Percentiles rank a stretch among this genome's conserved stretches.
Conservation (phyloP, 345 rosid genomes). For the Bretschneidera sinensis region DNA sequence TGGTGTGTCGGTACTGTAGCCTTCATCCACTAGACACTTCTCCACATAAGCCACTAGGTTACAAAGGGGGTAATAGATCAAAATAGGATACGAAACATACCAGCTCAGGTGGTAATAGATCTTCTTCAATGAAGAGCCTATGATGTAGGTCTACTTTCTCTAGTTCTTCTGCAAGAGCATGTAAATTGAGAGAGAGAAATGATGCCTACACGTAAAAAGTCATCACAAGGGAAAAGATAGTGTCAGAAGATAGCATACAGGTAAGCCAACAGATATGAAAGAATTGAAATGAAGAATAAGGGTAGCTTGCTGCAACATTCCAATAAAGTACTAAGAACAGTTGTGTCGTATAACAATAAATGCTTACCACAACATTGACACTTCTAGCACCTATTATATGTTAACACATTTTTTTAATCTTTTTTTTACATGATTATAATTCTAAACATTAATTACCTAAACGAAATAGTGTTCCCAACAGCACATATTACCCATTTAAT, state of each 20-base stretch:
- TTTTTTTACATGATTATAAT: too few species aligned
- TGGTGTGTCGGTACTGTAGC: too few species aligned
- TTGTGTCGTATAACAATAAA: too few species aligned
- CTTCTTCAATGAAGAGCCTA: slow-evolving; percentile 70
- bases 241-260: background rate
- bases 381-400: too few species aligned
- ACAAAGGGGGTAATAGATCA: too few species aligned
- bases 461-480: too few species aligned
- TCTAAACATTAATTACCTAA: too few species aligned
- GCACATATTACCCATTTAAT: too few species aligned
- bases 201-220: slow-evolving; percentile 40
- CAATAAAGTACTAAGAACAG: too few species aligned
- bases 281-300: background rate
- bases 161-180: slow-evolving; percentile 56
- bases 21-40: too few species aligned
- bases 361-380: background rate
- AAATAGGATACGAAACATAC: slow-evolving; percentile 29
- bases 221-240: background rate
- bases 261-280: background rate
- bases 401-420: too few species aligned
- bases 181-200: slow-evolving; percentile 63
- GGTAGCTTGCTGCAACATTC: background rate
- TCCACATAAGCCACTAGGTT: too few species aligned
- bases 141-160: slow-evolving; percentile 56
- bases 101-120: slow-evolving; percentile 59